Conservation (phyloP, 345 rosid genomes). For the Heritiera littoralis region DNA sequence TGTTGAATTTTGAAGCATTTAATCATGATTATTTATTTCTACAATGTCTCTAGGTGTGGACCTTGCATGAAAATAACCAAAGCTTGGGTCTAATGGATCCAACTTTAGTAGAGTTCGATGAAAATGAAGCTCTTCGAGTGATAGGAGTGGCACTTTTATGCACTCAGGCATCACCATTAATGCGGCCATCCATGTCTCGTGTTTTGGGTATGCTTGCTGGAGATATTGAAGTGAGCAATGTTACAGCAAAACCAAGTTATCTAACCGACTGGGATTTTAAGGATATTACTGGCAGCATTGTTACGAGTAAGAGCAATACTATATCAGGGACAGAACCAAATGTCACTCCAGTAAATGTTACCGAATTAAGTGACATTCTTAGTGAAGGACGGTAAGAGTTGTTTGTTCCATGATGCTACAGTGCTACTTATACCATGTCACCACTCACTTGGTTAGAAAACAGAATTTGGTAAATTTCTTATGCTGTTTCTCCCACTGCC, state of each 20-base stretch:
- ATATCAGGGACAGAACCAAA: not conserved
- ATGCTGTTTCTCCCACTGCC: not conserved
- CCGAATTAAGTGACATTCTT: slow-evolving; percentile 5
- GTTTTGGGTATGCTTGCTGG: slow-evolving; percentile 50
- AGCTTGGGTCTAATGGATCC: slow-evolving; percentile 43
- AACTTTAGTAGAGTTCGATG: slow-evolving; percentile 29
- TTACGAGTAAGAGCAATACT: not conserved
- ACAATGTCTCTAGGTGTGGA: slow-evolving; percentile 49
- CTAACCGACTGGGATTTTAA: slow-evolving; percentile 55
- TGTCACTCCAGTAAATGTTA: not conserved
- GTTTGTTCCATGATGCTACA: not conserved
- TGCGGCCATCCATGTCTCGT: slow-evolving; percentile 49
- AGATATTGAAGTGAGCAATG: slow-evolving; percentile 47
- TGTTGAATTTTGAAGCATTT: not conserved
- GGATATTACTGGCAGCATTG: slow-evolving; percentile 20
- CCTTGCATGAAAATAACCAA: slow-evolving; percentile 45
- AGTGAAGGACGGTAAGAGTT: no score
- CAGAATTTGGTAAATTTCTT: not conserved
- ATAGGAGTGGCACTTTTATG: slow-evolving; percentile 50
- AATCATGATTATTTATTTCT: slow-evolving; percentile 7
- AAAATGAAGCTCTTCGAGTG: slow-evolving; percentile 47
- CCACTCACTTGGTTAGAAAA: no score
- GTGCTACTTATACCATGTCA: not conserved
- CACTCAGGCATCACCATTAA: slow-evolving; percentile 41
- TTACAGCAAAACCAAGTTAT: slow-evolving; percentile 53